phyloP scores from a whole-genome alignment of 2,329 filamentous ascomycete genomes.

The Trichoderma polysporum region DNA sequence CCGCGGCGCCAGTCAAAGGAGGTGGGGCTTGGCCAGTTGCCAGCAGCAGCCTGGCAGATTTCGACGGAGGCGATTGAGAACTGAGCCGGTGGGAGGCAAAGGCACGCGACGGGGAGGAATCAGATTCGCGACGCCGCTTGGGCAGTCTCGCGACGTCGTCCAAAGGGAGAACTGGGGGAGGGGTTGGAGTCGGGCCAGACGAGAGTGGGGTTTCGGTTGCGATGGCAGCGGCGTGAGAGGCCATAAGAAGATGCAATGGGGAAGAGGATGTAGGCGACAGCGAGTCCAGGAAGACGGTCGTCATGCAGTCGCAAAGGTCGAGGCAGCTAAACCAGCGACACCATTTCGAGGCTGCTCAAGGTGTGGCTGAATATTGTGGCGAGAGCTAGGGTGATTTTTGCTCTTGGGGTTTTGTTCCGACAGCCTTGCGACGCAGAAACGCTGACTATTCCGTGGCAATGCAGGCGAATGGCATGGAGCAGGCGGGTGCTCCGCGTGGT shows the following conservation, averaged over 20 bases:
- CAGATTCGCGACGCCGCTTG: slow-evolving; percentile 50
- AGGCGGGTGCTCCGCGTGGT: slow-evolving; percentile 1
- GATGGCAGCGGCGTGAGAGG: slow-evolving; percentile 53
- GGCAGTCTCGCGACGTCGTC: slow-evolving; percentile 42
- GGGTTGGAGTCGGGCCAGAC: slow-evolving; percentile 36
- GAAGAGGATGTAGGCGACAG: slow-evolving; percentile 3
- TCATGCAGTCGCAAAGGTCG: slow-evolving; percentile 20
- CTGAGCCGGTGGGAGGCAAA: slow-evolving; percentile 32
- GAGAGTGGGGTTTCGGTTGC: slow-evolving; percentile 51
- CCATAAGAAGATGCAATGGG: slow-evolving; percentile 42
- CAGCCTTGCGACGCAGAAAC: slow-evolving; percentile 1
- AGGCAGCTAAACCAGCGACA: slow-evolving; percentile 30
- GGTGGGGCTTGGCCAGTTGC: slow-evolving; percentile 45
- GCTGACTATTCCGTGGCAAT: neutral
- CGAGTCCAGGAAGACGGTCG: slow-evolving; percentile 6
- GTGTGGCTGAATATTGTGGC: slow-evolving; percentile 48
- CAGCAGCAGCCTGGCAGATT: slow-evolving; percentile 52
- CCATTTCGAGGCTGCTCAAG: slow-evolving; percentile 39
- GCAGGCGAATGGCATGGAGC: slow-evolving; percentile 6
- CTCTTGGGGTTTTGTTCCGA: neutral
- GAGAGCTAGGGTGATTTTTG: slow-evolving; percentile 39
- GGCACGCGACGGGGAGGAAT: slow-evolving; percentile 42
- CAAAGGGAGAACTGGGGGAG: slow-evolving; percentile 38
- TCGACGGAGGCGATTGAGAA: slow-evolving; percentile 51
- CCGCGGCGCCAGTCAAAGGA: slow-evolving; percentile 53